Conservation (phyloP, 441 rosid species). For the Pelargonium hybrid region DNA sequence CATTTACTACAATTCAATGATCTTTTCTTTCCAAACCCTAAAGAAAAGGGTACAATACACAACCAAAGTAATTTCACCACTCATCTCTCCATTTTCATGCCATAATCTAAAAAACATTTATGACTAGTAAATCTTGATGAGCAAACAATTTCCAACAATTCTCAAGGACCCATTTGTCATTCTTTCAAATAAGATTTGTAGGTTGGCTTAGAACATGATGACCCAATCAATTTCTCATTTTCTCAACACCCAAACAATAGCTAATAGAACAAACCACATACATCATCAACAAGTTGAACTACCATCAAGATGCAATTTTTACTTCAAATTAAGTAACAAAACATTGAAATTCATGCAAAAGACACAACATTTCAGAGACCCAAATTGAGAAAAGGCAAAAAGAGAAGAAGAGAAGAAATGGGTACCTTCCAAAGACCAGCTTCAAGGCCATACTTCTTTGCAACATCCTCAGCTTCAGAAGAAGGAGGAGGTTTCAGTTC, state of each 20-base stretch:
- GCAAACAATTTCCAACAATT: neutral
- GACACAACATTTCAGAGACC: neutral
- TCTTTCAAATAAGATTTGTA: neutral
- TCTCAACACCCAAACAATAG: neutral
- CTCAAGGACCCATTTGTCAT: neutral
- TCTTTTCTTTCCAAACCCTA: neutral
- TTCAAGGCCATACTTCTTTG: slow-evolving; percentile 83
- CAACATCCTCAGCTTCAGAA: slow-evolving; percentile 51
- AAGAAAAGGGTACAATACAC: neutral
- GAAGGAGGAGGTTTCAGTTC: slow-evolving; percentile 27
- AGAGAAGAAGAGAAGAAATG: neutral
- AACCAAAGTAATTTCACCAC: neutral
- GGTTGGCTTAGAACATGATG: neutral
- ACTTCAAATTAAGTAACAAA: neutral
- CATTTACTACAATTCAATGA: too few relatives aligned
- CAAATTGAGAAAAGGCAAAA: neutral
- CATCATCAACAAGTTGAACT: neutral
- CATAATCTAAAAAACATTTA: too few relatives aligned
- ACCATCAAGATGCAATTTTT: neutral
- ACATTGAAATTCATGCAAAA: neutral
- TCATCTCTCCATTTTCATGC: neutral
- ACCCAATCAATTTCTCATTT: neutral
- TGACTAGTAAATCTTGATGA: neutral
- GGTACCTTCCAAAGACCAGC: slow-evolving; percentile 81
- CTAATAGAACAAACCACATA: neutral